A percentile compares a stretch with the other conserved stretches of the same genome.
Evolutionary conservation across 2,329 filamentous ascomycete species (phyloP).

Genomic region (Xylaria polymorpha): DNA sequence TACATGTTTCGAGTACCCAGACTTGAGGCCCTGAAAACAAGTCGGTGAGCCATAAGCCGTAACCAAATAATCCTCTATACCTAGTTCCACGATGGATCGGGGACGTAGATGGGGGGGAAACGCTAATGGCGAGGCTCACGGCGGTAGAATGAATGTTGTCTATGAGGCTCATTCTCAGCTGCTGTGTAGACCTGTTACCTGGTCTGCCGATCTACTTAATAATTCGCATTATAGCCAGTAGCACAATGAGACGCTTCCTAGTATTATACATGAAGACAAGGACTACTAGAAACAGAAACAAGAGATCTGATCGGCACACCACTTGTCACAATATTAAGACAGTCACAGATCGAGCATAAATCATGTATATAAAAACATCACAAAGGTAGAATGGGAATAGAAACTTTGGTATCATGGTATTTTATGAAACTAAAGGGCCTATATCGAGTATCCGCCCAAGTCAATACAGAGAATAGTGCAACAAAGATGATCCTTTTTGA

Average conservation of each 20-base stretch:
- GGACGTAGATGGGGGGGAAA: not conserved
- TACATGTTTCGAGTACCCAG: not conserved
- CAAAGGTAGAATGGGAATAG: conserved; percentile 6
- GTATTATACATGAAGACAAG: not conserved
- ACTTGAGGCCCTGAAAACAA: not conserved
- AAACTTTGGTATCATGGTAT: conserved; percentile 42
- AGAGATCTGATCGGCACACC: not conserved
- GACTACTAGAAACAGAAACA: not conserved
- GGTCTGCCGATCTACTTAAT: not conserved
- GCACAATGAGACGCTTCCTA: not conserved
- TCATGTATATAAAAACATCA: conserved; percentile 3
- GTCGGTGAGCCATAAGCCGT: not conserved
- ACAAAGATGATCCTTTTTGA: conserved; percentile 41
- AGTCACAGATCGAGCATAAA: not conserved
- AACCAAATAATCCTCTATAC: not conserved
- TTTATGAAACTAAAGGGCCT: conserved; percentile 45
- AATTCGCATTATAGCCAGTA: not conserved
- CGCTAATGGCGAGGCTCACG: not conserved
- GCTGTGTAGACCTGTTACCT: not conserved
- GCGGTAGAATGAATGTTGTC: not conserved
- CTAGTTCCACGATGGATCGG: not conserved
- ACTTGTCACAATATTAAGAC: too few relatives aligned
- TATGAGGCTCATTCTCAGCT: not conserved
- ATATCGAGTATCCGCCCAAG: conserved; percentile 40
- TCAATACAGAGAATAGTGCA: conserved; percentile 39